Conservation (phyloP, 2,329 filamentous ascomycete genomes). For the Fusarium sp. region DNA sequence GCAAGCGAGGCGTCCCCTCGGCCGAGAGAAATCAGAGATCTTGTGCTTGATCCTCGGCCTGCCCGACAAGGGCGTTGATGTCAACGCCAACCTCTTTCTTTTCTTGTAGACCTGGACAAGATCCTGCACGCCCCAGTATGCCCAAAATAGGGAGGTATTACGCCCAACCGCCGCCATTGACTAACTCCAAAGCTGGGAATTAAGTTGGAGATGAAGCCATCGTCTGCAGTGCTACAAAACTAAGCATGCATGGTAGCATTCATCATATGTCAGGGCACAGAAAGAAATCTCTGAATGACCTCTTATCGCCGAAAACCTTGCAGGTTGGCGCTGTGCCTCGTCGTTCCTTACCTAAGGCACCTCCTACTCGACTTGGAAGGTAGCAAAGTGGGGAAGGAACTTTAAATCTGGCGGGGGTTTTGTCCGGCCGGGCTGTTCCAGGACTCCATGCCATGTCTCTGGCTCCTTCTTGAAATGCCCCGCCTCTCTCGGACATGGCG, state of each 20-base stretch:
- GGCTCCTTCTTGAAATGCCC: neutral
- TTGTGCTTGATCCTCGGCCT: constrained; percentile 5
- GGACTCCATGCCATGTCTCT: neutral
- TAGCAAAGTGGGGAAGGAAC: constrained; percentile 14
- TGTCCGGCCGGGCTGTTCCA: neutral
- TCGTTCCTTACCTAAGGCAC: neutral
- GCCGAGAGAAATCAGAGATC: constrained; percentile 8
- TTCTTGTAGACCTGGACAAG: neutral
- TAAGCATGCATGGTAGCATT: neutral
- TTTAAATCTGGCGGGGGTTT: constrained; percentile 3
- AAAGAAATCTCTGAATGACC: neutral
- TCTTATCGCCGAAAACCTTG: constrained; percentile 14
- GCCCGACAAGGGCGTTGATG: neutral
- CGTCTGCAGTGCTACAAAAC: neutral
- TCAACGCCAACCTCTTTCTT: constrained; percentile 7
- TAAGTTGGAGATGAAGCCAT: neutral
- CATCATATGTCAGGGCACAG: neutral
- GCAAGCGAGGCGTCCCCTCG: constrained; percentile 5
- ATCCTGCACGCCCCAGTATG: neutral
- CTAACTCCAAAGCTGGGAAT: neutral
- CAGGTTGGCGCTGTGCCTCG: neutral
- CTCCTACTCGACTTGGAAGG: constrained; percentile 2
- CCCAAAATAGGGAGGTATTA: neutral
- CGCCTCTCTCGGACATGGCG: neutral
- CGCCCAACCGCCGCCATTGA: neutral